Conservation (phyloP, 768 basidiomycete species). For the Baorangia bicolor region DNA sequence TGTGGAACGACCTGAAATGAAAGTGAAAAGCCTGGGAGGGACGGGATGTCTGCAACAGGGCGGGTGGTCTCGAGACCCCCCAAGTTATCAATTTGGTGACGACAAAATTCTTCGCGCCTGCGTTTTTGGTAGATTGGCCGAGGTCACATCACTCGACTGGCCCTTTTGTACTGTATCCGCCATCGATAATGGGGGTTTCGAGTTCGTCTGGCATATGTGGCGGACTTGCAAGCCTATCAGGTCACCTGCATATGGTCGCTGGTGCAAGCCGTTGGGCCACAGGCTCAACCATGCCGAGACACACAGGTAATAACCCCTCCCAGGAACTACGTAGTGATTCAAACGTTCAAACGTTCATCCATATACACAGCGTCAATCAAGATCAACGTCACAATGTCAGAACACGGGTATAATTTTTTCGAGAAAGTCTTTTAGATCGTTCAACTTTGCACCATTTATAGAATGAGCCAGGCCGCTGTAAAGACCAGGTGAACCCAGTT, state of each 20-base stretch:
- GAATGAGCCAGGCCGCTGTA: background rate
- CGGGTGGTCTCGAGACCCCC: slow-evolving; percentile 31
- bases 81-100: slow-evolving; percentile 10
- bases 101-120: slow-evolving; percentile 5
- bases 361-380: background rate
- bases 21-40: background rate
- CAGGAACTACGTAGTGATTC: background rate
- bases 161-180: background rate
- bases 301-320: background rate
- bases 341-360: background rate
- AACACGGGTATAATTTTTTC: background rate
- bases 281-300: background rate
- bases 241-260: background rate
- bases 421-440: background rate
- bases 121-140: background rate
- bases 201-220: background rate
- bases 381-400: background rate
- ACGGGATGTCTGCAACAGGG: slow-evolving; percentile 1
- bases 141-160: background rate
- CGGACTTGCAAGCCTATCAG: background rate
- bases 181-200: background rate
- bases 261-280: background rate
- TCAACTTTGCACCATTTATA: background rate
- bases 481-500: slow-evolving; percentile 2
- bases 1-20: background rate